Evolutionary conservation across 2,329 filamentous ascomycete genomes (phyloP), one percentile per base, ranked within the genome.

Genomic region (Alternaria angustiovoidea): DNA sequence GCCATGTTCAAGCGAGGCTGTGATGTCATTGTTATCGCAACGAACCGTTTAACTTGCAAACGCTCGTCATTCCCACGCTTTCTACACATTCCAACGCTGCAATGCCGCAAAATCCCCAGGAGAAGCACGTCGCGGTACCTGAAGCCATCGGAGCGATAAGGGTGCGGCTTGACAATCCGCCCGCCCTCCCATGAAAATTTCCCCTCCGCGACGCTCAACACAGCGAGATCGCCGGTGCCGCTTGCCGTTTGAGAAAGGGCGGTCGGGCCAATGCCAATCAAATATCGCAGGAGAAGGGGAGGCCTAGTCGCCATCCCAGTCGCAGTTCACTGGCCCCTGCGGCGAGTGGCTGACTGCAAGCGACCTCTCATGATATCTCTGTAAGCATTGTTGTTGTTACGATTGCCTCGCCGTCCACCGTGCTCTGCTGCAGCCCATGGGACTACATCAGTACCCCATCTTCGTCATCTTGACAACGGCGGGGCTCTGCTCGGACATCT

Each of bases 171-270:
- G 58, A 34, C 51, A 41, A 16, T 47, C 56, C 62, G 51, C 57
- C 63, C 64, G 67, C 67, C 61, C 53, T 55, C 63, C 57, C 57
- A 64, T 62, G 59, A 60, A 66, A 70, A 64, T 59, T 56, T 64
- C 51, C 58, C 63, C 64, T 62, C 59, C 53, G 62, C 57, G 47
- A 57, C 57, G 61, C 57, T 70, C 65, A 66, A 63, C 64, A 43
- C 55, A 62, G 58, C 39, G 57, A 51, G 63, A 74, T 72, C 68
- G 62, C 53, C 63, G 59, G 58, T 60, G 59, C 65, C 60, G 64
- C 55, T 61, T 71, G 60, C 65, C 68, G 62, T 57, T 64, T 61
- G 55, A 36, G 26, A 67, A 72, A 72, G 65, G 64, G 67, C 73
- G 62, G 68, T 72, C 64, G 65, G 38, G 28, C 57, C 42, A 28